Percentiles rank a stretch among this genome's conserved stretches.
Conservation (phyloP, 2,329 filamentous ascomycete species). For the Basipetospora chlamydospora region DNA sequence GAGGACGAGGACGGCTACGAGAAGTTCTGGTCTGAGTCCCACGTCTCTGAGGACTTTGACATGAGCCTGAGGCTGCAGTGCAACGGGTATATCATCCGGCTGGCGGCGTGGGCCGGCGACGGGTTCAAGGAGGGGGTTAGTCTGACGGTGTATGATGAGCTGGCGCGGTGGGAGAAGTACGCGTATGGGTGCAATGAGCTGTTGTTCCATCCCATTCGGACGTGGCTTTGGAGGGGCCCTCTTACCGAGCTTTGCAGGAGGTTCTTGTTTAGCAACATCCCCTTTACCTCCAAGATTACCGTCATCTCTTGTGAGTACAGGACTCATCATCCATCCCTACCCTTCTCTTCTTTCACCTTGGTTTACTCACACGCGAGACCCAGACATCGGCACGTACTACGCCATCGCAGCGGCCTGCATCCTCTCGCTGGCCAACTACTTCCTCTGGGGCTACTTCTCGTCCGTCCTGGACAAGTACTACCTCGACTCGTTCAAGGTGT, state of each 20-base stretch:
- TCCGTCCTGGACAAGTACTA: conserved; percentile 70
- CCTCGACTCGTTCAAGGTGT: conserved; percentile 63
- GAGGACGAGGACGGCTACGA: conserved; percentile 55
- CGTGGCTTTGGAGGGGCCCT: conserved; percentile 59
- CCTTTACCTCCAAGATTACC: conserved; percentile 61
- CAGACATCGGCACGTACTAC: conserved; percentile 65
- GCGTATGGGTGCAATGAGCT: conserved; percentile 75
- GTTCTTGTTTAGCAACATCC: conserved; percentile 61
- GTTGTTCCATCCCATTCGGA: conserved; percentile 60
- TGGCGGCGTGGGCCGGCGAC: conserved; percentile 59
- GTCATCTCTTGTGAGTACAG: conserved; percentile 62
- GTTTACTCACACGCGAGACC: too few relatives aligned
- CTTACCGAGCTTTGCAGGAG: conserved; percentile 65
- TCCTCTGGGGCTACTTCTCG: conserved; percentile 62
- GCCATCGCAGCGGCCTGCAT: conserved; percentile 65
- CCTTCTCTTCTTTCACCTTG: too few relatives aligned
- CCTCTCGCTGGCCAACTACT: conserved; percentile 60
- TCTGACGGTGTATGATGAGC: conserved; percentile 70
- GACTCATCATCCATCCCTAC: too few relatives aligned
- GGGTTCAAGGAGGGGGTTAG: conserved; percentile 76
- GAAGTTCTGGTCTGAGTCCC: conserved; percentile 70
- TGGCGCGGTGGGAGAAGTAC: conserved; percentile 78
- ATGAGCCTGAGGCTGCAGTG: conserved; percentile 67
- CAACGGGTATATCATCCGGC: conserved; percentile 56
- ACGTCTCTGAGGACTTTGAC: conserved; percentile 71